Conservation (phyloP, 139 green algal species). For the Spirogloea muscicola region DNA sequence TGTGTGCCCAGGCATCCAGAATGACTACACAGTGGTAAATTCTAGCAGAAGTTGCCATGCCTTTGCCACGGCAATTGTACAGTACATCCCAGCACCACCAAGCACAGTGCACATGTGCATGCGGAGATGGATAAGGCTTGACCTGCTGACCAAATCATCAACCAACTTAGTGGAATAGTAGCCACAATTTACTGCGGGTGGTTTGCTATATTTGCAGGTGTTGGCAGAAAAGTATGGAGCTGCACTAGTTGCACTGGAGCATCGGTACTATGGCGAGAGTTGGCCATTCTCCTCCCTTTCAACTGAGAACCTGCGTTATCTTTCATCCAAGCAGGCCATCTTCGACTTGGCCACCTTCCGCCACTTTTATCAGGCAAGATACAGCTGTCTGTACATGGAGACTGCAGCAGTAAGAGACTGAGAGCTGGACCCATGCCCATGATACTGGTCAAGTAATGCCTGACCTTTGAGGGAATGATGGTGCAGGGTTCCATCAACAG, state of each 20-base stretch:
- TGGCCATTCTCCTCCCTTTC: constrained; percentile 17
- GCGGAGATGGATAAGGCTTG: too few relatives aligned
- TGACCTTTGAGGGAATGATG: background rate
- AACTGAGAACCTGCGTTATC: constrained; percentile 14
- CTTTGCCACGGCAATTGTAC: too few relatives aligned
- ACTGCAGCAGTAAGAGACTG: background rate
- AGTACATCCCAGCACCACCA: too few relatives aligned
- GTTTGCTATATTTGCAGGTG: constrained; percentile 19
- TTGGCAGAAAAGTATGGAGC: constrained; percentile 37
- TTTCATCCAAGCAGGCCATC: constrained; percentile 35
- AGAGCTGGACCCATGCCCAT: background rate
- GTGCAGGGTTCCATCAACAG: background rate
- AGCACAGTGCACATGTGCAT: too few relatives aligned
- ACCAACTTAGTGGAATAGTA: too few relatives aligned
- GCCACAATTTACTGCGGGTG: too few relatives aligned
- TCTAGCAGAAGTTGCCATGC: too few relatives aligned
- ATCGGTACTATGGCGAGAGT: constrained; percentile 37
- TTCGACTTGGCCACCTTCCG: constrained; percentile 18
- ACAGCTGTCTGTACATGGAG: background rate
- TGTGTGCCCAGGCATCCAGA: background rate
- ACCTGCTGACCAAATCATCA: too few relatives aligned
- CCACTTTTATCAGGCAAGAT: constrained; percentile 29
- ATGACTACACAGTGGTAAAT: constrained; percentile 28
- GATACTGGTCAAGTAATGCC: background rate
- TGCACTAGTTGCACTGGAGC: constrained; percentile 34